Percentiles rank a stretch among this genome's conserved stretches.
Conservation (phyloP, 1,284 basidiomycete genomes). For the Volvariella surrecta region DNA sequence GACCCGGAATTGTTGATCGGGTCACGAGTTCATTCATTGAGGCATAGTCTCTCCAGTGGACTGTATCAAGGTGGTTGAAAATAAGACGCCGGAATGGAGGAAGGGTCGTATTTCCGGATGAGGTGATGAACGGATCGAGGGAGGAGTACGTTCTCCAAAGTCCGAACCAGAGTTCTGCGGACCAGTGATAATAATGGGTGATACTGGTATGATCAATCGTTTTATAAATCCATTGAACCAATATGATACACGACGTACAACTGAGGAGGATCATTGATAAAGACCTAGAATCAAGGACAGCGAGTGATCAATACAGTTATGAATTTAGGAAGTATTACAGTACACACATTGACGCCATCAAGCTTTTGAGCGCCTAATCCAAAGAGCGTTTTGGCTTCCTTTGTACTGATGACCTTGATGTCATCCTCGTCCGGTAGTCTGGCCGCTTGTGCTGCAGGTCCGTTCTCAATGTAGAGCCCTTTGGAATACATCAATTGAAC, state of each 20-base stretch:
- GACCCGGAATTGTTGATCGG: constrained; percentile 68
- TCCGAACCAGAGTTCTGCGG: constrained; percentile 83
- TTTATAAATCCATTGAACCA: too few relatives aligned
- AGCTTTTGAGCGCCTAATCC: constrained; percentile 52
- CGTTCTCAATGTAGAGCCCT: constrained; percentile 37
- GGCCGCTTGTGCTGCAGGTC: constrained; percentile 30
- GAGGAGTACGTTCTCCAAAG: constrained; percentile 84
- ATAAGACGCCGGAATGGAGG: constrained; percentile 67
- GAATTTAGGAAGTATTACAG: neutral
- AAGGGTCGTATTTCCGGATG: constrained; percentile 57
- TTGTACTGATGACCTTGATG: constrained; percentile 65
- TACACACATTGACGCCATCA: constrained; percentile 59
- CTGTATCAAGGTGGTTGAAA: constrained; percentile 64
- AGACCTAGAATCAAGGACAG: constrained; percentile 36
- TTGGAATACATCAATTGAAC: constrained; percentile 50
- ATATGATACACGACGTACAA: constrained; percentile 56
- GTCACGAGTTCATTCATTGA: constrained; percentile 76
- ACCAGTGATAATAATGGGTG: constrained; percentile 79
- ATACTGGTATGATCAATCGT: constrained; percentile 34
- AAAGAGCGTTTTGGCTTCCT: constrained; percentile 62
- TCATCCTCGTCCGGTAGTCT: constrained; percentile 69
- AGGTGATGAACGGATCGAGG: constrained; percentile 60
- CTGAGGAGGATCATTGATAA: constrained; percentile 78
- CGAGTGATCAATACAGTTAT: neutral
- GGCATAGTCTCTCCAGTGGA: constrained; percentile 84